These are phyloP conservation scores for Metschnikowia kofuensis DNA, from an alignment of 805 yeast species.

Conservation along the genomic window DNA sequence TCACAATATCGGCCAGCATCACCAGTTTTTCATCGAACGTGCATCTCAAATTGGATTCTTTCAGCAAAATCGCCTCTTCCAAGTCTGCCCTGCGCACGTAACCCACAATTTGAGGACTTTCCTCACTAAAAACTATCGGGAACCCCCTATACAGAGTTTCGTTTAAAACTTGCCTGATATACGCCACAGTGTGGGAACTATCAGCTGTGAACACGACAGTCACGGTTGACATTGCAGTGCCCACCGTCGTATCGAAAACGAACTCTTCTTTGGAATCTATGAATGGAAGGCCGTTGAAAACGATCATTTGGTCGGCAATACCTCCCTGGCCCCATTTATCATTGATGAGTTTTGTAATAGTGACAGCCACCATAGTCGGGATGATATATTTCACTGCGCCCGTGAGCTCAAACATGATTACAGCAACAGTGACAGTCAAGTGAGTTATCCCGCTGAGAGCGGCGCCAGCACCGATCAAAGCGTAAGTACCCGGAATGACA, in stretches of 20 bases:
- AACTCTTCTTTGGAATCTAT: conserved; percentile 71
- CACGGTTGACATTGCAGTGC: conserved; percentile 60
- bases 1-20: conserved; percentile 9
- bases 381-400: conserved; percentile 90
- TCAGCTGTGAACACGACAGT: conserved; percentile 37
- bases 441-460: conserved; percentile 93
- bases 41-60: conserved; percentile 16
- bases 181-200: conserved; percentile 26
- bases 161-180: conserved; percentile 30
- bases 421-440: conserved; percentile 87
- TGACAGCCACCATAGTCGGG: conserved; percentile 95
- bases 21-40: conserved; percentile 10
- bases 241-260: conserved; percentile 42
- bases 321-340: conserved; percentile 79
- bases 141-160: conserved; percentile 44
- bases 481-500: conserved; percentile 91
- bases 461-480: conserved; percentile 95
- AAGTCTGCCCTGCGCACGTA: conserved; percentile 44
- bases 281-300: conserved; percentile 82
- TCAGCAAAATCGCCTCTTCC: conserved; percentile 1
- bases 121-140: conserved; percentile 49
- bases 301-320: conserved; percentile 93
- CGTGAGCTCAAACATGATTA: conserved; percentile 92
- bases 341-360: conserved; percentile 76
- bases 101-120: conserved; percentile 43